Evolutionary conservation across 2,329 filamentous ascomycete species (phyloP), one percentile per base, ranked within the genome.

Genomic region (Onygenales sp.): DNA sequence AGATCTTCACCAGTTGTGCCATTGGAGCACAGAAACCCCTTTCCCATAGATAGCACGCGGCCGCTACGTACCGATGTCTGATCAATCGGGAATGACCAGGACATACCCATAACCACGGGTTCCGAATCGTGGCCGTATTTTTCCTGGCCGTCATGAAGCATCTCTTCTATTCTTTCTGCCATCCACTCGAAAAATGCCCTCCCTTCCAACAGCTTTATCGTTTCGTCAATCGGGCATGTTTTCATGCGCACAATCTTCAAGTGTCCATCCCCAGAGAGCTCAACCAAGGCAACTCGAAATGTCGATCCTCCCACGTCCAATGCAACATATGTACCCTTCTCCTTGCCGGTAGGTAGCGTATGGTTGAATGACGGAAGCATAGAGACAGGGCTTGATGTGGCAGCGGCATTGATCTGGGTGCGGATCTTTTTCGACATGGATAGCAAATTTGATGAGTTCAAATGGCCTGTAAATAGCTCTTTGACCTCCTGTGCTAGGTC

Each of bases 281-380:
- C 73, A 33, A 85, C 77, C 56, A 84, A 66, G 31, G 81, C 82
- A 41, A 84, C 76, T 7, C 82, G 77, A 60, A 85, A 82, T 1
- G 81, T 85, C 13, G 82, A 84, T n/a, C 82, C 82, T 35, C 82
- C 82, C 17, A 85, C 80, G 61, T 85, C 82, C 55, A 85, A 69
- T 5, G 81, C 80, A 38, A 85, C 69, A 61, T 77, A 83, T 11
- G 80, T 80, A 7, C 82, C 82, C 48, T 68, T 72, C 64, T 85
- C 82, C 47, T 73, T 64, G 4, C 82, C 82, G 5, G 76, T 78
- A 1, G 82, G 82, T 5, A 85, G 70, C 14, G 77, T 78, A 62
- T 83, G 75, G 63, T 79, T 82, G 68, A 82, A 84, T 5, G 82
- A 85, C 2, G 82, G 82, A 52, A 85, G 70, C 82, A 85, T 85